phyloP scores from a whole-genome alignment of 148 eudicot species.

The Arbutus unedo region DNA sequence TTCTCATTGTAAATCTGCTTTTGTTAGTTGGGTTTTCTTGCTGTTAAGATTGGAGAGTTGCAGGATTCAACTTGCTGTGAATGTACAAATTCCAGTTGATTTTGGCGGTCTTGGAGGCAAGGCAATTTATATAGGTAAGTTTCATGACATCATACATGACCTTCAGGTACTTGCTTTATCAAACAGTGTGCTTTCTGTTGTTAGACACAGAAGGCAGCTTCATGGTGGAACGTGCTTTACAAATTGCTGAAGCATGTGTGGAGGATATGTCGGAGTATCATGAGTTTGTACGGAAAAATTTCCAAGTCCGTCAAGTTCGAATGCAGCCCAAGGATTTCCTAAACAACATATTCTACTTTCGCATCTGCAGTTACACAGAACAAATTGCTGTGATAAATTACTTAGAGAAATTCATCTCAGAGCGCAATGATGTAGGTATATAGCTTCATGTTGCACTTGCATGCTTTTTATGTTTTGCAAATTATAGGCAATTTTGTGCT shows the following conservation, averaged over 20 bases:
- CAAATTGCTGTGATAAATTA: slow-evolving; percentile 81
- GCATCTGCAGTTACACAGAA: slow-evolving; percentile 92
- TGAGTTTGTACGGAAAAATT: slow-evolving; percentile 35
- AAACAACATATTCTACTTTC: slow-evolving; percentile 73
- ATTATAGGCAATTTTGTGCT: slow-evolving; percentile 2
- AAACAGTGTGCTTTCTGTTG: slow-evolving; percentile 16
- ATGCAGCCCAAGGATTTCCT: slow-evolving; percentile 68
- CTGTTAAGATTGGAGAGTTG: slow-evolving; percentile 19
- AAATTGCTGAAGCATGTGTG: slow-evolving; percentile 85
- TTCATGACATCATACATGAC: slow-evolving; percentile 12
- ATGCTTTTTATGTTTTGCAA: neutral
- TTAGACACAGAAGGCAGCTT: slow-evolving; percentile 98
- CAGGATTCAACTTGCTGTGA: slow-evolving; percentile 96
- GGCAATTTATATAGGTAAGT: slow-evolving; percentile 81
- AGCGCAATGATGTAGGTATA: slow-evolving; percentile 76
- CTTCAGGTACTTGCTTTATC: slow-evolving; percentile 9
- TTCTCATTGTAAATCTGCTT: slow-evolving; percentile 3
- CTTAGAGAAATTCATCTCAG: slow-evolving; percentile 74
- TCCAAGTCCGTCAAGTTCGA: slow-evolving; percentile 29
- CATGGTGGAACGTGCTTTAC: slow-evolving; percentile 93
- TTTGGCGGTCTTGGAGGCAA: slow-evolving; percentile 86
- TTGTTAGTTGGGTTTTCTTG: slow-evolving; percentile 8
- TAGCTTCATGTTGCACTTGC: neutral
- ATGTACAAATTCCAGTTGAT: slow-evolving; percentile 81
- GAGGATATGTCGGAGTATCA: slow-evolving; percentile 58